A percentile compares a stretch with the other conserved stretches of the same genome.
Conservation (phyloP, 1,139 yeast genomes). For the Hyphopichia pseudoburtonii region DNA sequence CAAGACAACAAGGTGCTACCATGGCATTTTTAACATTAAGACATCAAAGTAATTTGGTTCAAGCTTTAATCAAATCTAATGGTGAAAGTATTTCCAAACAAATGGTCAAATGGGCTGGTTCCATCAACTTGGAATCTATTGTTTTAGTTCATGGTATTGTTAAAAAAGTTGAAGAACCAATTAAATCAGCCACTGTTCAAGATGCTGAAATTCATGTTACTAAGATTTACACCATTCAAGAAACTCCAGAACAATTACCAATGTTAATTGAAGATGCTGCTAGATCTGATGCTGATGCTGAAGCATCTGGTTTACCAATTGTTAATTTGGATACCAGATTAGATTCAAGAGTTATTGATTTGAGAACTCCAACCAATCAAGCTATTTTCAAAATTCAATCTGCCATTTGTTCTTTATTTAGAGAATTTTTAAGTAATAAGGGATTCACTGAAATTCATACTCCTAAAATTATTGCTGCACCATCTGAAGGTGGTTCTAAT, state of each 20-base stretch:
- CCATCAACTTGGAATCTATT: slow-evolving; percentile 83
- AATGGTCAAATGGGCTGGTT: slow-evolving; percentile 95
- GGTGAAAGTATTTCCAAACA: slow-evolving; percentile 73
- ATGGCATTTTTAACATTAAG: slow-evolving; percentile 88
- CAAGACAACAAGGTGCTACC: slow-evolving; percentile 95
- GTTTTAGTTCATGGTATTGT: slow-evolving; percentile 88
- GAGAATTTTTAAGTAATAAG: slow-evolving; percentile 72
- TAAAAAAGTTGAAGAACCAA: slow-evolving; percentile 78
- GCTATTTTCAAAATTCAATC: slow-evolving; percentile 93
- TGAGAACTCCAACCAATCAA: slow-evolving; percentile 95
- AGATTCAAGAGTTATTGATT: slow-evolving; percentile 91
- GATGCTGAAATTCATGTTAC: slow-evolving; percentile 81
- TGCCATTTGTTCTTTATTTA: slow-evolving; percentile 83
- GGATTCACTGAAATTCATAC: slow-evolving; percentile 91
- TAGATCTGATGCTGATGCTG: slow-evolving; percentile 94
- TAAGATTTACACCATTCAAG: slow-evolving; percentile 74
- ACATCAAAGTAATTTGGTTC: slow-evolving; percentile 81
- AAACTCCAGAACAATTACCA: slow-evolving; percentile 91
- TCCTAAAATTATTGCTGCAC: slow-evolving; percentile 91
- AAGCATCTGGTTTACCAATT: slow-evolving; percentile 84
- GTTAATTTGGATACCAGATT: slow-evolving; percentile 95
- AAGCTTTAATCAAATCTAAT: slow-evolving; percentile 75
- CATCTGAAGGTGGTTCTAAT: slow-evolving; percentile 97
- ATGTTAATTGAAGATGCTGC: slow-evolving; percentile 94
- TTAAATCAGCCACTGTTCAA: slow-evolving; percentile 89